phyloP scores from a whole-genome alignment of 2,329 filamentous ascomycete genomes.

The Cladosporium sp. region DNA sequence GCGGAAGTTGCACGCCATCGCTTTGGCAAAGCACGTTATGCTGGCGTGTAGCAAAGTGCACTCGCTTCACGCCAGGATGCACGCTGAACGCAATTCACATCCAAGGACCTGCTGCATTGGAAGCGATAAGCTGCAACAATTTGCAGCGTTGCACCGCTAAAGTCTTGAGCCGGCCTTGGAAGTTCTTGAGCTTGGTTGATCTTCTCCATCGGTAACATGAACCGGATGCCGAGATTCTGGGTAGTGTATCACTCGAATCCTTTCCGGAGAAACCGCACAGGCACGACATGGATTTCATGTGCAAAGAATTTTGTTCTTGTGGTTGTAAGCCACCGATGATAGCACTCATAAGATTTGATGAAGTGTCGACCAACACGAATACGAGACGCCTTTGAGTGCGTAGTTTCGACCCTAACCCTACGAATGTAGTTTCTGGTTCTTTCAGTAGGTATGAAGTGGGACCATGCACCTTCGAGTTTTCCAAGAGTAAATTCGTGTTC shows the following conservation, averaged over 20 bases:
- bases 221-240: neutral
- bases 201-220: neutral
- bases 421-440: neutral
- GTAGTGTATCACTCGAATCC: neutral
- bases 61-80: neutral
- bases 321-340: neutral
- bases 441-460: neutral
- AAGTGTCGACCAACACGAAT: neutral
- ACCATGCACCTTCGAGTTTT: neutral
- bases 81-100: neutral
- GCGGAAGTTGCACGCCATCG: constrained; percentile 14
- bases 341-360: neutral
- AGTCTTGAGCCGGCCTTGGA: constrained; percentile 18
- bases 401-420: neutral
- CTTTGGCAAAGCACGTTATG: constrained; percentile 11
- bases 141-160: constrained; percentile 16
- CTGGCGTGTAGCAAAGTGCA: neutral
- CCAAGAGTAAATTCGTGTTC: neutral
- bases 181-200: constrained; percentile 12
- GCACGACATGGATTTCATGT: neutral
- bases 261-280: neutral
- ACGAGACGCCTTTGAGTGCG: neutral
- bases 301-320: neutral
- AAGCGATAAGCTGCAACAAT: neutral
- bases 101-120: neutral